Evolutionary conservation across 139 green algal genomes (phyloP).

Genomic region (Chlorella sp.): DNA sequence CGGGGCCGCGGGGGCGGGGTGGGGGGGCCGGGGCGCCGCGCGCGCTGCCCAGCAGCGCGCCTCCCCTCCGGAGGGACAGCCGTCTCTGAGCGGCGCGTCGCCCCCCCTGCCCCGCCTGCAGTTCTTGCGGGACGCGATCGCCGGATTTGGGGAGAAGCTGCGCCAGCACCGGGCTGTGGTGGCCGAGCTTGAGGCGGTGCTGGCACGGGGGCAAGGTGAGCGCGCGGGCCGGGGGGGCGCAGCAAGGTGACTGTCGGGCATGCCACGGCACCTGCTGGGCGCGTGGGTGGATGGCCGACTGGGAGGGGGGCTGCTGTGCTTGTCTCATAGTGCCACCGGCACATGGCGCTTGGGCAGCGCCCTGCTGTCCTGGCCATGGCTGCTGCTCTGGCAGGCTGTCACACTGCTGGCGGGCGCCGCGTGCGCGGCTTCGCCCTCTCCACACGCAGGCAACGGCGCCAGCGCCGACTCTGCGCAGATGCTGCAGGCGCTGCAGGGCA

Average conservation of each 20-base stretch:
- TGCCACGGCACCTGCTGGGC: too few species aligned
- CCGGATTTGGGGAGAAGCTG: slow-evolving; percentile 35
- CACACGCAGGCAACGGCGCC: neutral
- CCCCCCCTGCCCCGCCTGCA: slow-evolving; percentile 26
- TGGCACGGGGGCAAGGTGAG: too few species aligned
- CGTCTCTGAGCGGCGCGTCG: slow-evolving; percentile 25
- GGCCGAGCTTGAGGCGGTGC: slow-evolving; percentile 39
- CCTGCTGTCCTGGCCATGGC: neutral
- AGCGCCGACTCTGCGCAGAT: neutral
- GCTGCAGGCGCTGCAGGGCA: slow-evolving; percentile 27
- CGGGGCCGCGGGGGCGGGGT: neutral
- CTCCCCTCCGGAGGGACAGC: slow-evolving; percentile 20
- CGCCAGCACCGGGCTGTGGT: slow-evolving; percentile 19
- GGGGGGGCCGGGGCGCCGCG: neutral
- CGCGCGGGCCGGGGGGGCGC: too few species aligned
- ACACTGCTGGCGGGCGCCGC: neutral
- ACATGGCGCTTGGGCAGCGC: neutral
- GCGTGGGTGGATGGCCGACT: too few species aligned
- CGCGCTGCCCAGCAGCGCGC: neutral
- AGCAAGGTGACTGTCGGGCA: too few species aligned
- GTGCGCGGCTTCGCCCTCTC: neutral
- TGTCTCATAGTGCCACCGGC: too few species aligned
- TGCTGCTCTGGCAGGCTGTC: neutral
- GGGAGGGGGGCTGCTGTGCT: too few species aligned
- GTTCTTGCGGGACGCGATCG: slow-evolving; percentile 37